phyloP scores from a whole-genome alignment of 257 asterid genomes.

The Mentha longifolia region DNA sequence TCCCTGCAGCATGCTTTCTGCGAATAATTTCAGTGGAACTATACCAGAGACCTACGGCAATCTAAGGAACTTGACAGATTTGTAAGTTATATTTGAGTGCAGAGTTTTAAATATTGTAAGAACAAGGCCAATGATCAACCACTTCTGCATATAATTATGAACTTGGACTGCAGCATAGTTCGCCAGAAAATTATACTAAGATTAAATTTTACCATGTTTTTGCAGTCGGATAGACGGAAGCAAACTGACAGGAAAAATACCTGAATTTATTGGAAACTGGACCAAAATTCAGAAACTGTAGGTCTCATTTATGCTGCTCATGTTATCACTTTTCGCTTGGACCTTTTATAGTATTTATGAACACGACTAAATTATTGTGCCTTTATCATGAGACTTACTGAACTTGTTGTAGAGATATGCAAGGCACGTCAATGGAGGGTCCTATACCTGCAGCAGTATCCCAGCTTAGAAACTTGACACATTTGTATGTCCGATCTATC shows the following conservation, averaged over 20 bases:
- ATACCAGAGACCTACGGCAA: constrained; percentile 64
- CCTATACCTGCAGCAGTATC: constrained; percentile 69
- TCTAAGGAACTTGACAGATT: constrained; percentile 70
- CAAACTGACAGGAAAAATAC: constrained; percentile 68
- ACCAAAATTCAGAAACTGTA: constrained; percentile 58
- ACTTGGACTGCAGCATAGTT: background rate
- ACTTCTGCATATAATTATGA: constrained; percentile 13
- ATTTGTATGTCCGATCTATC: too few relatives aligned
- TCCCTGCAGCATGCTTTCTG: constrained; percentile 72
- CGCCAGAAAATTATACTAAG: background rate
- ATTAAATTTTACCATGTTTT: constrained; percentile 23
- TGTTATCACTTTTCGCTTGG: constrained; percentile 3
- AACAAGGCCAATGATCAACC: background rate
- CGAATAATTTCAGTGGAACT: constrained; percentile 74
- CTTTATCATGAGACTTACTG: constrained; percentile 17
- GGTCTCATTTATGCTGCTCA: constrained; percentile 35
- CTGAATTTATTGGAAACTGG: constrained; percentile 84
- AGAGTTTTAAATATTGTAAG: constrained; percentile 10
- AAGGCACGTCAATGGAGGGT: constrained; percentile 81
- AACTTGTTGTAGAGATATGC: constrained; percentile 64
- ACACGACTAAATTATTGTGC: background rate
- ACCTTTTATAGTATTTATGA: background rate
- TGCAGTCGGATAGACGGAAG: constrained; percentile 92
- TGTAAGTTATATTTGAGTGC: constrained; percentile 60
- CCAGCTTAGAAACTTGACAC: constrained; percentile 47